Evolutionary conservation across 176 grass and related monocot genomes (phyloP), one percentile per base, ranked within the genome.

Genomic region (Oryza glumipatula): DNA sequence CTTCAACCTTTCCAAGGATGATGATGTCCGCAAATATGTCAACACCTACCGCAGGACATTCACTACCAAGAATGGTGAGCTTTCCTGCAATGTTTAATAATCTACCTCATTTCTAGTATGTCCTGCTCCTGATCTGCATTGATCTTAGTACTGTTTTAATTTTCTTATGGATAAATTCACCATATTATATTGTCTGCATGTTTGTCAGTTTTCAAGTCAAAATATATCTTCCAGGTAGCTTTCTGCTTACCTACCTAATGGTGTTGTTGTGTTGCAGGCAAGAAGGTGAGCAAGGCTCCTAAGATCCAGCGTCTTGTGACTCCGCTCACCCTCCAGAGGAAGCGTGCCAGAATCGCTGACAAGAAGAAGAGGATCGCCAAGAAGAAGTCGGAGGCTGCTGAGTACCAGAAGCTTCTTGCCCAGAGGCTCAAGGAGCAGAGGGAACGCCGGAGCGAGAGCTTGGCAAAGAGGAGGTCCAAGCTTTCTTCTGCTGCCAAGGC

Each of bases 261-360:
- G 60, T 21, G 2, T 76, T 6, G 16, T 73, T 83, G 11, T 64
- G 9, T 46, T 85, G 70, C 92, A 98, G 95, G 95, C 38, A 98
- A 98, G 91, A 98, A 91, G 54, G 86, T 84, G 23, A 98, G 96
- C 91, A 98, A 98, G 96, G 96, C 96, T 16, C 96, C 96, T 7
- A 98, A 98, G 89, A 98, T 98, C 73, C 96, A 98, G 83, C 86
- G 96, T 65, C 89, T 98, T 11, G 96, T 98, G 64, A 98, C 96
- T 5, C 96, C 96, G 3, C 33, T 95, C 80, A 95, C 93, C 1
- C 61, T 98, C n/a, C 96, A 98, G 71, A 93, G 96, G 80, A 98
- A 98, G 93, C 90, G 96, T 0, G 64, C 87, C 0, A 98, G 93
- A 91, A 92, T 95, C 3, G 80, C 96, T 1, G 96, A 92, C 35